These are phyloP conservation scores for Helicocarpus griseus DNA, from an alignment of 2,329 filamentous ascomycete genomes.

Conservation along the genomic window DNA sequence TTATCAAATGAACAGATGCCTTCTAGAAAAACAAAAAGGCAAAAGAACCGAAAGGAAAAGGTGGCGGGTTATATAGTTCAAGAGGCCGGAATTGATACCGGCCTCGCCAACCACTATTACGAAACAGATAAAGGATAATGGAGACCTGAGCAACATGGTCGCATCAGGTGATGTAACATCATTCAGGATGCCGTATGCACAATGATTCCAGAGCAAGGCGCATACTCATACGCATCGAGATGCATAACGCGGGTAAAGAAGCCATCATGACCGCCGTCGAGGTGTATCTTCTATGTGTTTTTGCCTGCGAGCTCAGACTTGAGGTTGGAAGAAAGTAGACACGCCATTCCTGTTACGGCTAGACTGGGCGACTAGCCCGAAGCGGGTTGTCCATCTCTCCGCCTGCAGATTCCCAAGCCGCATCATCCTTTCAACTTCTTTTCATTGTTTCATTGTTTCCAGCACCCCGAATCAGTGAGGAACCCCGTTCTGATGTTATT, in stretches of 20 bases:
- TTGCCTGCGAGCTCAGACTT: neutral
- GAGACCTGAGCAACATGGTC: neutral
- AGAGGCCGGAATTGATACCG: slow-evolving; percentile 39
- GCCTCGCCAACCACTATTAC: slow-evolving; percentile 32
- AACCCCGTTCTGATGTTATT: no score
- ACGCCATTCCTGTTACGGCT: slow-evolving; percentile 1
- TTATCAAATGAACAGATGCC: slow-evolving; percentile 1
- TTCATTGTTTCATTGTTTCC: neutral
- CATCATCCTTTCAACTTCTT: neutral
- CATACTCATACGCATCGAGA: neutral
- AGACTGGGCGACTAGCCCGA: neutral
- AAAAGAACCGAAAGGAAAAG: neutral
- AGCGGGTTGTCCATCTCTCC: neutral
- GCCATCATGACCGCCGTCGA: neutral
- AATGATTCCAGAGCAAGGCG: neutral
- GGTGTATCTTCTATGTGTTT: neutral
- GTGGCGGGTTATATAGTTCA: slow-evolving; percentile 30
- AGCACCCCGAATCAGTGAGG: no score
- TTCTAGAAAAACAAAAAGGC: neutral
- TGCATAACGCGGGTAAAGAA: neutral
- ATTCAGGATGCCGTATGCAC: neutral
- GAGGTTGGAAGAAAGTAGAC: neutral
- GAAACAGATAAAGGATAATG: slow-evolving; percentile 20
- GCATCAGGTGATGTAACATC: slow-evolving; percentile 4
- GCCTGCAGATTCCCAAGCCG: neutral